These are phyloP conservation scores for Boletus tomentosulus DNA, from an alignment of 768 basidiomycete species.

Conservation along the genomic window DNA sequence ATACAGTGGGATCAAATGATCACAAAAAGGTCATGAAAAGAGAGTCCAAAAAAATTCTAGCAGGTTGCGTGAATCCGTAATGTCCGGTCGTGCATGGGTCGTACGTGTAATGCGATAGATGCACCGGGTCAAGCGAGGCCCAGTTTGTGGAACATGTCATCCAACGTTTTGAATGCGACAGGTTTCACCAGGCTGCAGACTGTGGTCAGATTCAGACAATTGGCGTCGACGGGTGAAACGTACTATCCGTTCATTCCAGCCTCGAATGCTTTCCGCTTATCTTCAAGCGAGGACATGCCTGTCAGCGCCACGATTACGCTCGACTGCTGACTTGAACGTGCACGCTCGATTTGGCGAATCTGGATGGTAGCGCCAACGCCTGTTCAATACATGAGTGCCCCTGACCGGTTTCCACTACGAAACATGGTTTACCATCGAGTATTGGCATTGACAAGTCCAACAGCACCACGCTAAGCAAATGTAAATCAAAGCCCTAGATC, in stretches of 20 bases:
- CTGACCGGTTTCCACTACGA: neutral
- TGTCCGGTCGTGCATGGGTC: constrained; percentile 6
- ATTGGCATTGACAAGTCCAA: constrained; percentile 92
- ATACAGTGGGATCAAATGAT: constrained; percentile 9
- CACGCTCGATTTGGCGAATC: constrained; percentile 72
- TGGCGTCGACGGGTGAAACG: constrained; percentile 32
- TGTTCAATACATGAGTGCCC: constrained; percentile 25
- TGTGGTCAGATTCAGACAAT: neutral
- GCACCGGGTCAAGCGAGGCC: constrained; percentile 41
- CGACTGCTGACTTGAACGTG: constrained; percentile 27
- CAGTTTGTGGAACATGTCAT: constrained; percentile 76
- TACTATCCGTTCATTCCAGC: constrained; percentile 96
- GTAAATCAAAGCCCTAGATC: neutral
- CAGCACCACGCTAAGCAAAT: constrained; percentile 63
- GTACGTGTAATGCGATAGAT: constrained; percentile 7
- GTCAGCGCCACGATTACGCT: constrained; percentile 82
- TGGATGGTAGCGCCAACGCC: constrained; percentile 80
- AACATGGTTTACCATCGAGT: constrained; percentile 63
- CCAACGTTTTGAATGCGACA: constrained; percentile 88
- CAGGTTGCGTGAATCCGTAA: constrained; percentile 4
- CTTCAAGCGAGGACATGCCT: constrained; percentile 90
- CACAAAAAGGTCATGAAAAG: neutral
- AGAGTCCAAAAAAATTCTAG: constrained; percentile 4
- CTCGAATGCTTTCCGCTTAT: constrained; percentile 86
- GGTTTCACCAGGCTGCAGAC: constrained; percentile 80